These are phyloP conservation scores for Tolypocladium guangdongense DNA, from an alignment of 2,329 filamentous ascomycete genomes.

Conservation along the genomic window DNA sequence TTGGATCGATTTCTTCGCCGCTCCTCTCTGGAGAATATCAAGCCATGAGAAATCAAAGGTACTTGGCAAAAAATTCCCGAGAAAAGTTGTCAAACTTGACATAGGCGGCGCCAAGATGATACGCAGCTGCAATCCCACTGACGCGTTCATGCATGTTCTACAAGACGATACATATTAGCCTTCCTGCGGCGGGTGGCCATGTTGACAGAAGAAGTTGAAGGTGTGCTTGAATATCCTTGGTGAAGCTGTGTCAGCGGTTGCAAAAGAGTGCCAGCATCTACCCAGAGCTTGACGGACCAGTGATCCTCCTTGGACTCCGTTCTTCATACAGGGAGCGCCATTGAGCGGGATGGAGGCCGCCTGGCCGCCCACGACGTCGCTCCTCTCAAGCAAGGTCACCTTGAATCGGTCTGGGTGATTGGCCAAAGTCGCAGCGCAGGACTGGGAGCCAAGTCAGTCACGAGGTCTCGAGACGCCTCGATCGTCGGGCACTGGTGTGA, in stretches of 20 bases:
- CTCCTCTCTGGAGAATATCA: conserved; percentile 25
- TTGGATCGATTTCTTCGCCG: conserved; percentile 11
- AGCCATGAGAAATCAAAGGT: conserved; percentile 33
- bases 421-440: conserved; percentile 55
- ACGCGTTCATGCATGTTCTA: conserved; percentile 60
- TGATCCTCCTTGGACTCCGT: conserved; percentile 51
- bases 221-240: conserved; percentile 56
- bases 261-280: not conserved
- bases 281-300: conserved; percentile 10
- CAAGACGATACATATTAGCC: not conserved
- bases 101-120: conserved; percentile 56
- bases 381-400: conserved; percentile 50
- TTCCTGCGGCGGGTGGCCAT: conserved; percentile 44
- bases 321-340: conserved; percentile 49
- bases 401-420: conserved; percentile 55
- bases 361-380: conserved; percentile 48
- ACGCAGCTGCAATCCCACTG: conserved; percentile 59
- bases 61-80: conserved; percentile 35
- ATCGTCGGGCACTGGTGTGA: no score
- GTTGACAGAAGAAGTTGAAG: conserved; percentile 50
- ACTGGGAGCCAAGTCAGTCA: conserved; percentile 23
- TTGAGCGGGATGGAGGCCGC: conserved; percentile 49
- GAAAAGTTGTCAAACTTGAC: conserved; percentile 45
- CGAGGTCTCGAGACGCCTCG: not conserved
- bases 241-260: not conserved